Percentiles rank a stretch among this genome's conserved stretches.
phyloP scores from a whole-genome alignment of 2,329 filamentous ascomycete species.

The Fusarium temperatum region DNA sequence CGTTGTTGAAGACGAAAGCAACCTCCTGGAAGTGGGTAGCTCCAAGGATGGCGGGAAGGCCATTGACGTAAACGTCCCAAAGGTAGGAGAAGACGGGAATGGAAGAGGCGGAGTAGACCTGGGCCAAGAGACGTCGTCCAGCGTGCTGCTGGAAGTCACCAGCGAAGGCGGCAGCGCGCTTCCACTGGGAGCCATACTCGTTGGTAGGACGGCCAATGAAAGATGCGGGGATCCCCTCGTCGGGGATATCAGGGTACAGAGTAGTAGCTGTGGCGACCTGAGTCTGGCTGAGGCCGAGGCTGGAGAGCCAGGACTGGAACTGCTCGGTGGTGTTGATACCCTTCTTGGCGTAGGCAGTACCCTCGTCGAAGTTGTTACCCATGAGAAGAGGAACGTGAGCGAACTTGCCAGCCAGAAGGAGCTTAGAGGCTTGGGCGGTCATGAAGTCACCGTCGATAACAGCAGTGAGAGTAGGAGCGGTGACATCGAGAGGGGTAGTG shows the following conservation, averaged over 20 bases:
- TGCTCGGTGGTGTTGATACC: constrained; percentile 65
- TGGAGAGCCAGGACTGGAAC: constrained; percentile 48
- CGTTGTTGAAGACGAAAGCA: constrained; percentile 51
- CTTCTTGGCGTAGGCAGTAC: constrained; percentile 60
- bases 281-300: constrained; percentile 33
- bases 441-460: constrained; percentile 53
- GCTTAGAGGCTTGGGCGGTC: constrained; percentile 55
- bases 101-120: constrained; percentile 58
- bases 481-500: constrained; percentile 27
- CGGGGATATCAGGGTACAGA: constrained; percentile 61
- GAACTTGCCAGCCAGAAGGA: constrained; percentile 66
- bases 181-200: constrained; percentile 57
- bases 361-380: constrained; percentile 74
- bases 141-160: constrained; percentile 67
- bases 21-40: constrained; percentile 42
- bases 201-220: constrained; percentile 45
- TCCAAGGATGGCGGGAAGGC: constrained; percentile 52
- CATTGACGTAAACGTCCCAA: constrained; percentile 58
- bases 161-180: constrained; percentile 61
- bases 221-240: constrained; percentile 57
- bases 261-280: constrained; percentile 44
- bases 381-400: constrained; percentile 69
- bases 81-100: constrained; percentile 61
- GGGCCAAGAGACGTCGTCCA: constrained; percentile 61
- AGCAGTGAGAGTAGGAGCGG: constrained; percentile 25